Conservation (phyloP, 352 stramenopile genomes). For the Phytophthora capsici region DNA sequence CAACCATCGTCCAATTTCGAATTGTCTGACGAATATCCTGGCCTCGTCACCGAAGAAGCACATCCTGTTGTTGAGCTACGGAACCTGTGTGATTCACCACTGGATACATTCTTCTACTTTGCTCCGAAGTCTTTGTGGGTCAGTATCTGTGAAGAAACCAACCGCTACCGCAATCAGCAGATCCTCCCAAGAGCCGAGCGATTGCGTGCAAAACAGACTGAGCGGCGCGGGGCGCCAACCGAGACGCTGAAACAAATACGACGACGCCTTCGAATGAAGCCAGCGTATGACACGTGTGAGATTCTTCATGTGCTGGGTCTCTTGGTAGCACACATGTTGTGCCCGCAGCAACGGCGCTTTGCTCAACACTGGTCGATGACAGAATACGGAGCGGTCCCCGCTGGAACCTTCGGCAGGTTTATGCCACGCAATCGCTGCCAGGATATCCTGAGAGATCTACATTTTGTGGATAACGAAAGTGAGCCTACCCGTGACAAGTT, state of each 20-base stretch:
- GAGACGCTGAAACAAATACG: too few species aligned
- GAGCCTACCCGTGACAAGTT: background rate
- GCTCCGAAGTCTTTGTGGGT: too few species aligned
- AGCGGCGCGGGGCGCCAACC: background rate
- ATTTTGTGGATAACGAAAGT: constrained; percentile 23
- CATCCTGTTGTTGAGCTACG: too few species aligned
- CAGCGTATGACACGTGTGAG: background rate
- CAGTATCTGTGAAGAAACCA: too few species aligned
- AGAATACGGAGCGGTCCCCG: background rate
- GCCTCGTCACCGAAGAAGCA: too few species aligned
- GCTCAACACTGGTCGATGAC: background rate
- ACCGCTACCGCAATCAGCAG: too few species aligned
- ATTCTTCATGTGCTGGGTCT: background rate
- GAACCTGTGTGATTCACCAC: too few species aligned
- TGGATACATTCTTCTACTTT: too few species aligned
- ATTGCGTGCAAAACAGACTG: background rate
- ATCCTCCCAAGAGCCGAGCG: constrained; percentile 27
- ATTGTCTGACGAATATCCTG: too few species aligned
- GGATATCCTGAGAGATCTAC: background rate
- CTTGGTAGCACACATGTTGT: background rate
- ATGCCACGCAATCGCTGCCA: constrained; percentile 27
- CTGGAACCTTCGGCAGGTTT: constrained; percentile 20
- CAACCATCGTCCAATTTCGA: too few species aligned
- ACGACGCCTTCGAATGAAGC: background rate
- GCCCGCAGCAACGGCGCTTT: background rate